A percentile compares a stretch with the other conserved stretches of the same genome.
These are phyloP conservation scores for Crucibulum cyathiforme DNA, from an alignment of 1,284 basidiomycete species.

Conservation along the genomic window DNA sequence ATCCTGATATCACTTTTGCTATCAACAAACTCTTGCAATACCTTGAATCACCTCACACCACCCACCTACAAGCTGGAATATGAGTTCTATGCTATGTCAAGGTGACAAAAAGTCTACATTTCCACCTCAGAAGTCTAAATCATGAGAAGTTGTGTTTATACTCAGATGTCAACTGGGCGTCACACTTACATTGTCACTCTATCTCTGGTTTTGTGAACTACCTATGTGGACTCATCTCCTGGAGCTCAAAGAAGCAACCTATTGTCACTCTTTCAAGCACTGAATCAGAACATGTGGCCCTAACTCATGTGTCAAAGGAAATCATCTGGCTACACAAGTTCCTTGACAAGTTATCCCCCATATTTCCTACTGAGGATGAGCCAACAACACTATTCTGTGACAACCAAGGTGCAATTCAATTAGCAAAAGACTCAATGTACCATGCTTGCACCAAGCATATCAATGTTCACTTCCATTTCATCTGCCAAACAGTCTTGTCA, in stretches of 20 bases:
- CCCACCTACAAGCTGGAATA: slow-evolving; percentile 26
- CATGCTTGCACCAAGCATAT: no score
- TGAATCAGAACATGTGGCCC: slow-evolving; percentile 31
- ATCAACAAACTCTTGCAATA: slow-evolving; percentile 23
- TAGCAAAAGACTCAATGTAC: no score
- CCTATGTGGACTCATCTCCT: slow-evolving; percentile 21
- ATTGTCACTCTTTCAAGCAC: slow-evolving; percentile 24
- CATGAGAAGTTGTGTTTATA: slow-evolving; percentile 7
- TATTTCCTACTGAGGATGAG: neutral
- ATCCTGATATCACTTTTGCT: slow-evolving; percentile 30
- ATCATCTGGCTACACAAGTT: neutral
- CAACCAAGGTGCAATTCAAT: slow-evolving; percentile 19
- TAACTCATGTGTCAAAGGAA: slow-evolving; percentile 19
- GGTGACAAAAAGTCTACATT: slow-evolving; percentile 19
- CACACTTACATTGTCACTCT: slow-evolving; percentile 19
- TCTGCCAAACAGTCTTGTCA: no score
- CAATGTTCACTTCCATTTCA: no score
- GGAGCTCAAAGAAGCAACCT: slow-evolving; percentile 8
- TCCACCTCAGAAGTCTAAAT: slow-evolving; percentile 18
- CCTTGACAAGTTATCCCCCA: neutral
- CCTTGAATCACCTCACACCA: slow-evolving; percentile 11
- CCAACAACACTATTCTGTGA: slow-evolving; percentile 17
- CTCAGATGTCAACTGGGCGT: slow-evolving; percentile 35
- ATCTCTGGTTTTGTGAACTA: slow-evolving; percentile 30
- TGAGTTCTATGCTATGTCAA: slow-evolving; percentile 34